These are phyloP conservation scores for Thymus mandschuricus DNA, from an alignment of 257 asterid species.

Conservation along the genomic window DNA sequence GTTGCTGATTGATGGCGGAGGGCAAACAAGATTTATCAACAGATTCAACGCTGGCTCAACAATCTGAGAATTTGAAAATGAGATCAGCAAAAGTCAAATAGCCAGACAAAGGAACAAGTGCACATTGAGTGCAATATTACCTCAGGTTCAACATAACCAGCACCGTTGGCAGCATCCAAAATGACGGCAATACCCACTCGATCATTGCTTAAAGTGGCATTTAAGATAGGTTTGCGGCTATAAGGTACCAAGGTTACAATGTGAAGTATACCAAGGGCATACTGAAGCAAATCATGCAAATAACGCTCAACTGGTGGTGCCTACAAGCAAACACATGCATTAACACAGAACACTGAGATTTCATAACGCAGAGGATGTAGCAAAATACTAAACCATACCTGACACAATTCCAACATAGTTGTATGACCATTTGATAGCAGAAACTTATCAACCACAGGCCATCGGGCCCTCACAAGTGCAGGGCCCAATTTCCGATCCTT, in stretches of 20 bases:
- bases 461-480: constrained; percentile 81
- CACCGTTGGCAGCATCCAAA: constrained; percentile 95
- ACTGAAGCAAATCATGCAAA: constrained; percentile 91
- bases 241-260: constrained; percentile 84
- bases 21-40: constrained; percentile 92
- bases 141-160: constrained; percentile 97
- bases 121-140: constrained; percentile 39
- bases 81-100: constrained; percentile 13
- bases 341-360: constrained; percentile 10
- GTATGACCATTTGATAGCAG: constrained; percentile 77
- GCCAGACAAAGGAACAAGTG: not conserved
- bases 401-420: constrained; percentile 97
- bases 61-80: constrained; percentile 55
- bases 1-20: constrained; percentile 98
- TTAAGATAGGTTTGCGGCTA: constrained; percentile 83
- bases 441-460: constrained; percentile 90
- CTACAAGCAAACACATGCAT: constrained; percentile 45
- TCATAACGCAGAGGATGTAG: constrained; percentile 10
- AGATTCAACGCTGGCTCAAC: constrained; percentile 89
- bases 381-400: constrained; percentile 52
- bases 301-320: constrained; percentile 99
- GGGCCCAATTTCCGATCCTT: constrained; percentile 93
- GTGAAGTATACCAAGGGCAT: constrained; percentile 91
- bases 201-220: constrained; percentile 87
- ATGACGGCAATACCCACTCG: constrained; percentile 96